Conservation (phyloP, 148 eudicot genomes). For the Rhododendron griersonianum region DNA sequence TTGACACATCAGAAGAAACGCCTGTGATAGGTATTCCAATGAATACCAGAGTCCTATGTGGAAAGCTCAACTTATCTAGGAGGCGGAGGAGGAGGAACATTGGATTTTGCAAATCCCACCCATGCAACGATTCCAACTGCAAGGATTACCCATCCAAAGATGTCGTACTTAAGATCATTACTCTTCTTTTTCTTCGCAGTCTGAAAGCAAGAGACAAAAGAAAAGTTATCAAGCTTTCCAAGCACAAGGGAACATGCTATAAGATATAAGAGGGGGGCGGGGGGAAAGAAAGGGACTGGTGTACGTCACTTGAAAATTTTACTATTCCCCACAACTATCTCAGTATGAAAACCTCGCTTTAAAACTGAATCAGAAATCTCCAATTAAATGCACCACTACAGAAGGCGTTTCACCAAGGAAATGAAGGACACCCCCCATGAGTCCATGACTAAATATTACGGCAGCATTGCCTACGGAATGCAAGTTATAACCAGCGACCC, state of each 20-base stretch:
- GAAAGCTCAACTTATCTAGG: constrained; percentile 37
- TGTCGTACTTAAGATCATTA: constrained; percentile 53
- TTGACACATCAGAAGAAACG: background rate
- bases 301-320: background rate
- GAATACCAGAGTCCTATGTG: background rate
- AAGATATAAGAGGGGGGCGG: background rate
- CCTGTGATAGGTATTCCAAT: background rate
- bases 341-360: background rate
- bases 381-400: background rate
- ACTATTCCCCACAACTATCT: background rate
- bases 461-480: background rate
- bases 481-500: background rate
- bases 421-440: background rate
- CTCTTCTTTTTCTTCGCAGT: constrained; percentile 37
- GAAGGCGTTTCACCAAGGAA: background rate
- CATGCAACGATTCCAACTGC: constrained; percentile 73
- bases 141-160: constrained; percentile 62
- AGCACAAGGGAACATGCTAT: background rate
- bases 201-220: constrained; percentile 12
- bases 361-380: background rate
- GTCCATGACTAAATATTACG: background rate
- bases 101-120: constrained; percentile 74
- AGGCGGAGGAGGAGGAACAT: constrained; percentile 71
- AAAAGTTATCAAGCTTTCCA: background rate
- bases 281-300: background rate